Base-by-base conservation (phyloP, 1,284 basidiomycete species). In the Naganishia sp. region DNA sequence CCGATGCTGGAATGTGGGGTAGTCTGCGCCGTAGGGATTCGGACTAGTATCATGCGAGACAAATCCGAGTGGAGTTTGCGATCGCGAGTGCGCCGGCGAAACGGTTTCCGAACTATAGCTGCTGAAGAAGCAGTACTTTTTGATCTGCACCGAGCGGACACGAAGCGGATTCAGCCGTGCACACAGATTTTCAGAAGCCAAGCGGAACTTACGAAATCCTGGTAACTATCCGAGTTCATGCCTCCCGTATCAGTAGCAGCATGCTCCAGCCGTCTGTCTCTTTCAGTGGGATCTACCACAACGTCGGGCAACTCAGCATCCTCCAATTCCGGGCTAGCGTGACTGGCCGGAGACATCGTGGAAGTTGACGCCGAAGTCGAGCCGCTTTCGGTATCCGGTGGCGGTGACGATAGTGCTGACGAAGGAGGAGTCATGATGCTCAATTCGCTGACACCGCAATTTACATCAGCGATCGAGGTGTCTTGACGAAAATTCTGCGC, bases 71-170 rank as follows among this genome's bases (percentile, higher is more conserved):
- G 66, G 66, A 28, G 66, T 67, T 9, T 61, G 49, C 5, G 51
- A 67, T 15, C 66, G 52, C 18, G 66, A 67, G 28, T 67, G 66
- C 2, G 51, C 66, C 17, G 66, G 66, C 6, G 66, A 67, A 3
- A 61, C 57, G 17, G 65, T 23, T 23, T 45, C 21, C 4, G 64
- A 47, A 17, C 57, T 61, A 18, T 43, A 45, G 21, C 75, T 76
- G 62, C 78, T 75, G 75, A 79, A 80, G 72, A 80, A 80, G 70
- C 79, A 80, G 68, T 78, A 80, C 63, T 76, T 76, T 67, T 76
- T 74, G 13, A 80, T 70, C 77, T 79, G 62, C 50, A 39, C 31
- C 25, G 42, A 11, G 43, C 39, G 18, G 58, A 60, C 54, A 70
- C 49, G 53, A 47, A 2, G 52, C 18, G 10, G 13, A 39, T 10